Conservation (phyloP, 306 rosid species). For the Corylus heterophylla region DNA sequence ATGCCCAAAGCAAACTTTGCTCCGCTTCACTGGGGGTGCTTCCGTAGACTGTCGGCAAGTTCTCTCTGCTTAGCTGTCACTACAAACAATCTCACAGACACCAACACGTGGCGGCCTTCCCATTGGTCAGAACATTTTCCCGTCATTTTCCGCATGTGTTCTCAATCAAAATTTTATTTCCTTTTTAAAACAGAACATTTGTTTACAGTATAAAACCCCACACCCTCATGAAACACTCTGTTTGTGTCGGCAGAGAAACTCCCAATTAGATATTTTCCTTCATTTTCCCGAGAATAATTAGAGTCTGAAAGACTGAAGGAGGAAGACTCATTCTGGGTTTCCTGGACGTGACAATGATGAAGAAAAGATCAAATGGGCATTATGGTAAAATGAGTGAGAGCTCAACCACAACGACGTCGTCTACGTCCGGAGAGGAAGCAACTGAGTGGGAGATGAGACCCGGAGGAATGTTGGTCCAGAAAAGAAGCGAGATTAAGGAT, state of each 20-base stretch:
- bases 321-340: not conserved
- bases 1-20: not conserved
- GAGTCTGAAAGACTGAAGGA: not conserved
- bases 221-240: slow-evolving; percentile 24
- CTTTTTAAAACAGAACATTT: not conserved
- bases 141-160: slow-evolving; percentile 8
- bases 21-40: slow-evolving; percentile 19
- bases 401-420: slow-evolving; percentile 14
- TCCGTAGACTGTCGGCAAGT: slow-evolving; percentile 63
- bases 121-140: slow-evolving; percentile 31
- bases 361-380: slow-evolving; percentile 23
- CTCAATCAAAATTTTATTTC: not conserved
- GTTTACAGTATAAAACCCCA: slow-evolving; percentile 17
- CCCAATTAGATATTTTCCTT: slow-evolving; percentile 17
- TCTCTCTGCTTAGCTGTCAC: slow-evolving; percentile 62
- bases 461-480: slow-evolving; percentile 85
- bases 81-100: slow-evolving; percentile 27
- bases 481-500: slow-evolving; percentile 33
- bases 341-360: slow-evolving; percentile 42
- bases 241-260: slow-evolving; percentile 50
- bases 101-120: slow-evolving; percentile 33
- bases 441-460: slow-evolving; percentile 82
- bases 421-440: slow-evolving; percentile 31
- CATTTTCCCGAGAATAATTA: slow-evolving; percentile 19
- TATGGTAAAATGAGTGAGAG: slow-evolving; percentile 25